phyloP scores from a whole-genome alignment of 768 basidiomycete species.

The Russula griseocarnosa region DNA sequence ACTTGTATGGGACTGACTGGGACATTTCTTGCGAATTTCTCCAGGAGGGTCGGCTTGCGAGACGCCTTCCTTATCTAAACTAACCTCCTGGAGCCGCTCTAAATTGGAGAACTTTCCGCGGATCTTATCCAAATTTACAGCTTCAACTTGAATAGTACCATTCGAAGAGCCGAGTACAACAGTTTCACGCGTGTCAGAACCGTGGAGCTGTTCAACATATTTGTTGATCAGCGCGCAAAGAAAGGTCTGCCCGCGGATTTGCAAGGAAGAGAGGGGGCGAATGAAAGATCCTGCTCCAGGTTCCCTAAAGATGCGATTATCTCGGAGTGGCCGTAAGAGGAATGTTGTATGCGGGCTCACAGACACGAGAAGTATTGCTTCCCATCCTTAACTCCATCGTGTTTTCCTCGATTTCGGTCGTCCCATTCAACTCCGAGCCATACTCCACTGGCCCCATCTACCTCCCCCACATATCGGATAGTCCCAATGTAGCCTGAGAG shows the following conservation, averaged over 20 bases:
- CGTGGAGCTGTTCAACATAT: slow-evolving; percentile 66
- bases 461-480: slow-evolving; percentile 61
- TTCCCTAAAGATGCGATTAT: slow-evolving; percentile 40
- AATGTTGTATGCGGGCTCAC: slow-evolving; percentile 42
- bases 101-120: slow-evolving; percentile 64
- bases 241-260: slow-evolving; percentile 67
- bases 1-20: slow-evolving; percentile 49
- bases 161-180: slow-evolving; percentile 77
- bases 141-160: slow-evolving; percentile 81
- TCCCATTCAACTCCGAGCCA: slow-evolving; percentile 99
- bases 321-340: slow-evolving; percentile 9
- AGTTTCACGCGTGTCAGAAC: slow-evolving; percentile 51
- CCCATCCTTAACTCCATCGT: slow-evolving; percentile 77
- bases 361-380: slow-evolving; percentile 73
- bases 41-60: slow-evolving; percentile 48
- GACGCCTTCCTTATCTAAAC: slow-evolving; percentile 68
- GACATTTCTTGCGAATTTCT: slow-evolving; percentile 53
- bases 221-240: slow-evolving; percentile 68
- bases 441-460: slow-evolving; percentile 56
- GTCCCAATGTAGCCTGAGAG: slow-evolving; percentile 59
- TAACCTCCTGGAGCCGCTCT: slow-evolving; percentile 67
- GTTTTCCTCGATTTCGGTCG: slow-evolving; percentile 76
- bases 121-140: slow-evolving; percentile 77
- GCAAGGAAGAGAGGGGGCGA: slow-evolving; percentile 56
- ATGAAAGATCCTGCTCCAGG: slow-evolving; percentile 75